Base-by-base conservation (phyloP, 805 yeast genomes). In the Wickerhamiella bombiphila region DNA sequence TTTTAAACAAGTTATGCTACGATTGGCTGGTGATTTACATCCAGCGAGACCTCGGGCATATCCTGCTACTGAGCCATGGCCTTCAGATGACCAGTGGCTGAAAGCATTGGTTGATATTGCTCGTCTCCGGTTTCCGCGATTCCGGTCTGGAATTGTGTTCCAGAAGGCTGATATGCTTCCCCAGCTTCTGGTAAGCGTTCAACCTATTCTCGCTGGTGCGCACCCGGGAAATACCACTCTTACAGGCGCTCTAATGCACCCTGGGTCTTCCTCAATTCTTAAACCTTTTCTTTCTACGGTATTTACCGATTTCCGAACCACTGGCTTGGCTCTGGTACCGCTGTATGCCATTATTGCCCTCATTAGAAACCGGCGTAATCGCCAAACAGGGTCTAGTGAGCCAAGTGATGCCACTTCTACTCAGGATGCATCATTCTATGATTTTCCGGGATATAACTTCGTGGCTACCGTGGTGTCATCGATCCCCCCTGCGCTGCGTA, bases 191-290 rank as follows among this genome's bases (percentile, higher is more conserved):
- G 42, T 42, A 13, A 32, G 43, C 15, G 40, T 42, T 8, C 38
- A 30, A 17, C 40, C 44, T 48, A 15, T 19, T 40, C 9, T 22
- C 13, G 19, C 38, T 56, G 22, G 36, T 47, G 60, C 61, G 13
- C 57, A 56, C 42, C 60, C 61, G 3, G 52, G 52, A 1, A 50
- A 50, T 36, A 38, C 42, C n/a, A 43, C 58, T 5, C 39, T 50
- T 36, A 45, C 54, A 4, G 57, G 57, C 5, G 60, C 62, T 1
- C 42, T 58, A 29, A 42, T 51, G 26, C 60, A 57, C 45, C 60
- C 61, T 8, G 22, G 20, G 13, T 45, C 48, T 20, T 49, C 50
- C 18, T 41, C 49, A 16, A 57, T 51, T 37, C 34, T 42, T 29
- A 40, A 41, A 32, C 45, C 48, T 22, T 56, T 47, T 38, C 22